Percentiles rank a stretch among this genome's conserved stretches.
phyloP scores from a whole-genome alignment of 1,284 basidiomycete genomes.

The Mycena sp. region DNA sequence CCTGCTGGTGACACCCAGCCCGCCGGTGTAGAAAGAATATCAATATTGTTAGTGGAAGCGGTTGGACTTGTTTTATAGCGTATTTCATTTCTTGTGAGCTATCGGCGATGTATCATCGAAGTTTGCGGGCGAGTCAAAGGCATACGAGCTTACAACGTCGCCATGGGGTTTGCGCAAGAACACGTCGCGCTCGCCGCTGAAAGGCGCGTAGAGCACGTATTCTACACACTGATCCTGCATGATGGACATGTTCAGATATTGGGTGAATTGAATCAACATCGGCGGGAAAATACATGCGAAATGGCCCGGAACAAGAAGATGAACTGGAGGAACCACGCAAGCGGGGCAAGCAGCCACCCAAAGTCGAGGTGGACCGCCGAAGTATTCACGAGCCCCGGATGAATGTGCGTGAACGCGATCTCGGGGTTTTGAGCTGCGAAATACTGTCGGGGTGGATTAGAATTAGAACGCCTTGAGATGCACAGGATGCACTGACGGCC shows the following conservation, averaged over 20 bases:
- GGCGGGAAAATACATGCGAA: neutral
- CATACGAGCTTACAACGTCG: neutral
- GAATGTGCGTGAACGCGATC: conserved; percentile 20
- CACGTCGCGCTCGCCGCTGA: neutral
- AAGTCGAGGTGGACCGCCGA: neutral
- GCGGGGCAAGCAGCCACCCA: neutral
- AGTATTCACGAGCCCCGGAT: conserved; percentile 14
- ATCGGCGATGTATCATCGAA: neutral
- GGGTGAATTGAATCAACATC: neutral
- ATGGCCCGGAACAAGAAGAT: neutral
- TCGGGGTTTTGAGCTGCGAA: conserved; percentile 11
- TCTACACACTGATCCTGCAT: conserved; percentile 9
- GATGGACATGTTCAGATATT: neutral
- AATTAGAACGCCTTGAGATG: neutral
- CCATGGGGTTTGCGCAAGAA: conserved; percentile 2
- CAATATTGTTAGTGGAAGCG: neutral
- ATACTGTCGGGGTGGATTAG: neutral
- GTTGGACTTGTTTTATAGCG: neutral
- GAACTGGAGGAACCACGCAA: conserved; percentile 6
- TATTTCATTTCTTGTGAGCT: too few species aligned
- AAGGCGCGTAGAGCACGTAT: conserved; percentile 20
- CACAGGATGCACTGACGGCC: neutral
- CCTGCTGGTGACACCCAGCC: neutral
- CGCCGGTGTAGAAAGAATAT: neutral
- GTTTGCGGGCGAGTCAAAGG: neutral